Base-by-base conservation (phyloP, 2,329 filamentous ascomycete species). In the Fusarium sororula region DNA sequence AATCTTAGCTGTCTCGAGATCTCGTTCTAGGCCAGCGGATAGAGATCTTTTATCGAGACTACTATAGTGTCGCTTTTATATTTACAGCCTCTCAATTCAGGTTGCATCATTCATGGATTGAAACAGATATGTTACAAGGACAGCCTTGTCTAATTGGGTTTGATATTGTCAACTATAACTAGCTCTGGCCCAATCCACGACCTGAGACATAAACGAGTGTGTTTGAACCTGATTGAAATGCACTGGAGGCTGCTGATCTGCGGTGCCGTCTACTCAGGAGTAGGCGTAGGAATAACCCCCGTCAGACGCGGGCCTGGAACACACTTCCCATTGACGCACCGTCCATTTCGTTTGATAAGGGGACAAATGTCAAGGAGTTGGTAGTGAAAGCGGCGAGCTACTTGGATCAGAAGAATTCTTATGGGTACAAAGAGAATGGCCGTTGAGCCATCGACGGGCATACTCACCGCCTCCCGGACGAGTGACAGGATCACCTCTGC, bases 221-320 rank as follows among this genome's bases (percentile, higher is more conserved):
- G 6, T 17, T 32, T 1, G 2, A 13, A 24, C 2, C 12, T 14
- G n/a, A 12, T 7, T 4, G 4, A 8, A 7, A 35, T 35, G 9
- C 39, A n/a, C 2, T 7, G 5, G 3, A 22, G 9, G 6, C 50
- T 26, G 22, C n/a, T 9, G n/a, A 20, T 11, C 17, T 26, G n/a
- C 7, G 2, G 18, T 8, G 6, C 6, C 13, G n/a, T 20, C 5
- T 53, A 53, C 50, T 20, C 13, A 22, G 30, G 50, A 53, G 50
- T 53, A 12, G 50, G 50, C 6, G 7, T 17, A 37, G 50, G 50
- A 5, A 2, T 11, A 50, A 32, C 9, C 10, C 3, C 6, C 7
- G 56, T 51, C 5, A 26, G 32, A 22, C 20, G 24, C 7, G 32
- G 24, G 20, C 30, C 24, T 3, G 24, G 24, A 51, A 37, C 24